Evolutionary conservation across 2,329 filamentous ascomycete genomes (phyloP).

Genomic region (Fusarium sp.): DNA sequence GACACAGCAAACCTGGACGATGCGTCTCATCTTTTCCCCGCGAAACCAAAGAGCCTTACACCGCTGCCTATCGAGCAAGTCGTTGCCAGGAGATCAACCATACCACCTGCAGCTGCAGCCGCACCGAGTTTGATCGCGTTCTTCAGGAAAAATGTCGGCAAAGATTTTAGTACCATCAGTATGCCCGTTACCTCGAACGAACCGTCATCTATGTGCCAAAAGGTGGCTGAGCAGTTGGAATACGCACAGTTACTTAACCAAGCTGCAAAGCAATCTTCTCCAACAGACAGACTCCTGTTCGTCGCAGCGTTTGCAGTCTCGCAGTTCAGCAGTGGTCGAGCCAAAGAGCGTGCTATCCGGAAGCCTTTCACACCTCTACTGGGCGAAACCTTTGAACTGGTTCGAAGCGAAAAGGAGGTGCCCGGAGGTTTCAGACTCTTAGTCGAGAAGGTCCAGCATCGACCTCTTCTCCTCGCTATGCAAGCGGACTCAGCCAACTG

Average conservation of each 20-base stretch:
- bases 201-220: conserved; percentile 86
- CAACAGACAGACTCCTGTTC: conserved; percentile 79
- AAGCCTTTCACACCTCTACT: conserved; percentile 98
- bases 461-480: conserved; percentile 91
- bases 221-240: conserved; percentile 89
- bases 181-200: conserved; percentile 99
- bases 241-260: conserved; percentile 86
- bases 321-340: conserved; percentile 80
- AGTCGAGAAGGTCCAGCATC: conserved; percentile 95
- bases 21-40: conserved; percentile 73
- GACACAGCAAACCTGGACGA: conserved; percentile 70
- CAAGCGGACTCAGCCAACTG: conserved; percentile 88
- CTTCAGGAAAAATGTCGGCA: conserved; percentile 96
- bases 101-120: conserved; percentile 78
- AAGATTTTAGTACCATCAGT: conserved; percentile 94
- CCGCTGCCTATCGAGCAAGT: conserved; percentile 78
- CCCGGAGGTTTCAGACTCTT: conserved; percentile 84
- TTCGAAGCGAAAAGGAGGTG: conserved; percentile 81
- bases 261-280: conserved; percentile 70
- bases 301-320: conserved; percentile 93
- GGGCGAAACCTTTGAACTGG: conserved; percentile 93
- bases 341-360: conserved; percentile 90
- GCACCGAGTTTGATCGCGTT: conserved; percentile 95
- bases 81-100: conserved; percentile 74
- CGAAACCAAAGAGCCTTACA: conserved; percentile 77